phyloP scores from a whole-genome alignment of 176 grass and related monocot species.

The Puccinellia tenuiflora region DNA sequence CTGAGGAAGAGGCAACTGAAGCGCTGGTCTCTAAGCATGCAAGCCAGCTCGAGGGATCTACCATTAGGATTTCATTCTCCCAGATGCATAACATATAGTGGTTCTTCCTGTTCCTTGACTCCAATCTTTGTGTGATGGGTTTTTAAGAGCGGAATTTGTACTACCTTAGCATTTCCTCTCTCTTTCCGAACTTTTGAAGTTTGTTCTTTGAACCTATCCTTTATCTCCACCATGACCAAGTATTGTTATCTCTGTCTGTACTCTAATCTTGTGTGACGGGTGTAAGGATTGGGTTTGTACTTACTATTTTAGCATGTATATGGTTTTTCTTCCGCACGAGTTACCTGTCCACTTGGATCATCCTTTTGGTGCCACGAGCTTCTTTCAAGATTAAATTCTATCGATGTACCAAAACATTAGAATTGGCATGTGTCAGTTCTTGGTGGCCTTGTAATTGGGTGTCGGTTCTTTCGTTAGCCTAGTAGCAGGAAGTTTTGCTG shows the following conservation, averaged over 20 bases:
- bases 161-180: background rate
- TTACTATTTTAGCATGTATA: background rate
- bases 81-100: conserved; percentile 79
- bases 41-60: conserved; percentile 56
- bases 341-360: background rate
- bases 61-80: conserved; percentile 79
- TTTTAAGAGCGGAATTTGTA: too few species aligned
- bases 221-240: background rate
- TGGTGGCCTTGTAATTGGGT: too few species aligned
- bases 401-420: too few species aligned
- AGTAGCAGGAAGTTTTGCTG: too few species aligned
- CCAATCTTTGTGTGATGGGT: too few species aligned
- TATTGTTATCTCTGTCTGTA: background rate
- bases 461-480: too few species aligned
- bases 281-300: background rate
- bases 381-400: too few species aligned
- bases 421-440: too few species aligned
- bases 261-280: background rate
- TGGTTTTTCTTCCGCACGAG: background rate
- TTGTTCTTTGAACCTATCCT: background rate
- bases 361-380: background rate
- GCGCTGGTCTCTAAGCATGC: conserved; percentile 80
- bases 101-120: background rate
- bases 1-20: conserved; percentile 71
- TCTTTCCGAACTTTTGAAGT: background rate